Percentiles rank a stretch among this genome's conserved stretches.
These are phyloP conservation scores for Pseudonitzschia delicatissima DNA, from an alignment of 108 stramenopile species.

Conservation along the genomic window DNA sequence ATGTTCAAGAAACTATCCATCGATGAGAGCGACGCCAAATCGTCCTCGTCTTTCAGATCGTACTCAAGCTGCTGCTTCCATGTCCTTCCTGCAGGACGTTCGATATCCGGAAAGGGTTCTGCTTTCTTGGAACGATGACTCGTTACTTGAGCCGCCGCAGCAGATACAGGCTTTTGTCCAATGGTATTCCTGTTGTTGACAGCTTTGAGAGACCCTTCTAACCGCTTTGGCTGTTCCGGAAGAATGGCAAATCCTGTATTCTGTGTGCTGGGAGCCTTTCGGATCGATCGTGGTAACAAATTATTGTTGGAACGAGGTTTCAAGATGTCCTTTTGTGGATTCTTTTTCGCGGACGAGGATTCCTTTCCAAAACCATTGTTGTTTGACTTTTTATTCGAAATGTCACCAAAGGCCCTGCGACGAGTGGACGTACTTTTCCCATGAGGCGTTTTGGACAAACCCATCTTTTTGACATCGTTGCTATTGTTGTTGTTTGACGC, in stretches of 20 bases:
- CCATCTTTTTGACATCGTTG: not conserved
- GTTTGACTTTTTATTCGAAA: slow-evolving; percentile 35
- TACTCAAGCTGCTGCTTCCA: slow-evolving; percentile 30
- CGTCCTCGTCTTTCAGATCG: slow-evolving; percentile 23
- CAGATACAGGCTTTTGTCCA: not conserved
- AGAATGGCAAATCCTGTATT: not conserved
- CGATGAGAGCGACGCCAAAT: slow-evolving; percentile 8
- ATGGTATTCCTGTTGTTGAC: not conserved
- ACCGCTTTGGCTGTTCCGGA: not conserved
- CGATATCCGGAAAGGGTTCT: slow-evolving; percentile 32
- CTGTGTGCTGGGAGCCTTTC: not conserved
- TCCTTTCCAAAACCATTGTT: slow-evolving; percentile 4
- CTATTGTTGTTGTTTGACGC: not conserved
- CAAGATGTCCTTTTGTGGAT: not conserved
- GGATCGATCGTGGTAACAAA: not conserved
- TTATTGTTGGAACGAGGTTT: slow-evolving; percentile 14
- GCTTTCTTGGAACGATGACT: too few relatives aligned
- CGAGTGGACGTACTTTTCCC: not conserved
- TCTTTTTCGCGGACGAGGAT: not conserved
- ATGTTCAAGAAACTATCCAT: slow-evolving; percentile 6
- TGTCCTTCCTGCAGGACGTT: slow-evolving; percentile 35
- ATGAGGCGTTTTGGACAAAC: not conserved
- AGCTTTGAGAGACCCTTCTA: too few relatives aligned
- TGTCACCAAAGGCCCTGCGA: slow-evolving; percentile 31
- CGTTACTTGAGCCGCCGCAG: not conserved